Percentiles rank a stretch among this genome's conserved stretches.
These are phyloP conservation scores for Aspergillus egyptiacus DNA, from an alignment of 495 filamentous ascomycete genomes.

Conservation along the genomic window DNA sequence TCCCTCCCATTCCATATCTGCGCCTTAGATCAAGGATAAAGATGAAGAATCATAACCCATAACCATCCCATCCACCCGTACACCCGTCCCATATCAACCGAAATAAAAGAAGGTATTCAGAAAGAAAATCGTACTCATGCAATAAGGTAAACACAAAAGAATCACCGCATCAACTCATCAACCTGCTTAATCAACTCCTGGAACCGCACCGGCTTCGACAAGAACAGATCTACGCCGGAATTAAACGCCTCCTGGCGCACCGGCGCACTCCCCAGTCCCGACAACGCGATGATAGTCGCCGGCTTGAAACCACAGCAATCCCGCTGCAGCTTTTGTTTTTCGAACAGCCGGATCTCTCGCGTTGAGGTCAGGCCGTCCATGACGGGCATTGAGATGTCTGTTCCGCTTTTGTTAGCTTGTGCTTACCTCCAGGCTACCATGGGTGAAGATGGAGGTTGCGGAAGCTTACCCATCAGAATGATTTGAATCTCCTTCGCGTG, in stretches of 20 bases:
- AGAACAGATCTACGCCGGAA: constrained; percentile 9
- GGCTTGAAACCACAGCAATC: not conserved
- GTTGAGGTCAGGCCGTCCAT: constrained; percentile 15
- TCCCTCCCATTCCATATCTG: too few species aligned
- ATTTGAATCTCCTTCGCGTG: constrained; percentile 3
- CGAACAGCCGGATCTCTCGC: constrained; percentile 10
- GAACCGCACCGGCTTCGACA: constrained; percentile 8
- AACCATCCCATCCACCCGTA: too few species aligned
- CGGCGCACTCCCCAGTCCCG: constrained; percentile 3
- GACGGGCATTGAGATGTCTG: constrained; percentile 17
- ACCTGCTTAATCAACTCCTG: not conserved
- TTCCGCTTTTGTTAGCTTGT: not conserved
- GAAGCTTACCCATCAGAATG: constrained; percentile 11
- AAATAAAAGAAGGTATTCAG: too few species aligned
- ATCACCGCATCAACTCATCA: not conserved
- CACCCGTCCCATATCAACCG: too few species aligned
- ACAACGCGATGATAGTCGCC: constrained; percentile 7
- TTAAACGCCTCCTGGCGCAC: constrained; percentile 11
- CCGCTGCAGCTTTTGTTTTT: constrained; percentile 5
- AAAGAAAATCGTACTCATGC: too few species aligned
- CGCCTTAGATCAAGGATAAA: too few species aligned
- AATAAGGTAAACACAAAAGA: too few species aligned
- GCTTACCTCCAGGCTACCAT: not conserved
- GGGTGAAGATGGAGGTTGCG: not conserved
- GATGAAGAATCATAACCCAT: too few species aligned